Evolutionary conservation across 495 filamentous ascomycete species (phyloP).

Genomic region (Massariosphaeria phaeospora): DNA sequence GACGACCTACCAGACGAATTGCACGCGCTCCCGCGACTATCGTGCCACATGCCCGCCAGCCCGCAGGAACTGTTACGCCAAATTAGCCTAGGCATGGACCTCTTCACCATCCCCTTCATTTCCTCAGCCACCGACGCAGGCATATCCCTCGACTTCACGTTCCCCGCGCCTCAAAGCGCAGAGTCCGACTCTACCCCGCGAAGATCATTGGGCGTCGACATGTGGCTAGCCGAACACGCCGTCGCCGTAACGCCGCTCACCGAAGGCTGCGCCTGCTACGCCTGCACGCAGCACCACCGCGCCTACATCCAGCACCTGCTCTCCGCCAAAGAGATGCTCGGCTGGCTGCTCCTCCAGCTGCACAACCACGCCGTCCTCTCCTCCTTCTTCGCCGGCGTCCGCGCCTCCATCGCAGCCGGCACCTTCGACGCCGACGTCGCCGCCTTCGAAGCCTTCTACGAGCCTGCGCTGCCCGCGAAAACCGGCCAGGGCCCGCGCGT

Average conservation of each 20-base stretch:
- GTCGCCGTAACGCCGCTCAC: constrained; percentile 55
- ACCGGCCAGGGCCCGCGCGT: constrained; percentile 70
- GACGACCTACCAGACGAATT: constrained; percentile 56
- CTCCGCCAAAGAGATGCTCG: constrained; percentile 87
- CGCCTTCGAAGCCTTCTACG: constrained; percentile 59
- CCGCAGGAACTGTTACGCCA: constrained; percentile 74
- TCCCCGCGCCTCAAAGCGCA: constrained; percentile 45
- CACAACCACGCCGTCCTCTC: constrained; percentile 76
- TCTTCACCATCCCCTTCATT: constrained; percentile 73
- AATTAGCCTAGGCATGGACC: constrained; percentile 68
- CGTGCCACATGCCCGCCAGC: constrained; percentile 58
- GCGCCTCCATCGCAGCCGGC: constrained; percentile 53
- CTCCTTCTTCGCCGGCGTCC: constrained; percentile 66
- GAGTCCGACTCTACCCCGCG: neutral
- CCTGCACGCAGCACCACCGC: constrained; percentile 76
- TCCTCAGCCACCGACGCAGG: constrained; percentile 73
- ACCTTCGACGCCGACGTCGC: constrained; percentile 58
- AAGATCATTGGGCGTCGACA: constrained; percentile 62
- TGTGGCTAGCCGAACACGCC: constrained; percentile 60
- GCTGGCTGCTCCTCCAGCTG: constrained; percentile 84
- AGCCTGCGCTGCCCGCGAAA: constrained; percentile 61
- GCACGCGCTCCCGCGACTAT: constrained; percentile 63
- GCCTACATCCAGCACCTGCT: constrained; percentile 87
- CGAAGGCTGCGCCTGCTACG: constrained; percentile 67
- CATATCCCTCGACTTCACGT: constrained; percentile 74